These are phyloP conservation scores for Papiliotrema fonsecae DNA, from an alignment of 1,284 basidiomycete species.

Conservation along the genomic window DNA sequence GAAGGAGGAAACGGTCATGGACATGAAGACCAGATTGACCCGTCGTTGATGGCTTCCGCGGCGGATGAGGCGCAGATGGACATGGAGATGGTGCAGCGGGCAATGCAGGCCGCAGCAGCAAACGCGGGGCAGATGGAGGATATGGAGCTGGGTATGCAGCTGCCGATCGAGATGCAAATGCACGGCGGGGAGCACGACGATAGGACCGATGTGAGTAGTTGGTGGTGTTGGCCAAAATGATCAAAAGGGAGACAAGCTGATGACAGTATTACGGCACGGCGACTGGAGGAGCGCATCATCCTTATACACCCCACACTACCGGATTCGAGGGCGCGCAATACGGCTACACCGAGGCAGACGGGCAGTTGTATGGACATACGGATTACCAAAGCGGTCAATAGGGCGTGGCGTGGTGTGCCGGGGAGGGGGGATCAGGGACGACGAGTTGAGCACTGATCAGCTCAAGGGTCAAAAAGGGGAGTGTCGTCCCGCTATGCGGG, in stretches of 20 bases:
- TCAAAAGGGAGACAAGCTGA: background rate
- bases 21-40: slow-evolving; percentile 1
- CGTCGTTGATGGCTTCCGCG: background rate
- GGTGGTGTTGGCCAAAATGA: background rate
- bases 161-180: slow-evolving; percentile 47
- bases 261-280: background rate
- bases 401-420: background rate
- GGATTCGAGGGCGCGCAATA: background rate
- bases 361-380: slow-evolving; percentile 2
- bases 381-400: background rate
- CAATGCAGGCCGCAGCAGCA: slow-evolving; percentile 38
- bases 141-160: slow-evolving; percentile 44
- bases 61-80: slow-evolving; percentile 18
- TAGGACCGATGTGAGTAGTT: background rate
- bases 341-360: background rate
- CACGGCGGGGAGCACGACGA: slow-evolving; percentile 31
- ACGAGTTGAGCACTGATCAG: background rate
- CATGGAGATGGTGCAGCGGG: slow-evolving; percentile 42
- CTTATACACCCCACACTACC: background rate
- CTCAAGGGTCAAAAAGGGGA: background rate
- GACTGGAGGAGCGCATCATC: background rate
- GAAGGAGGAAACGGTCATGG: background rate
- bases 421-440: background rate
- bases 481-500: too few species aligned
- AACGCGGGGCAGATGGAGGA: slow-evolving; percentile 41